Base-by-base conservation (phyloP, 2,329 filamentous ascomycete species). In the Clarireedia sp. region DNA sequence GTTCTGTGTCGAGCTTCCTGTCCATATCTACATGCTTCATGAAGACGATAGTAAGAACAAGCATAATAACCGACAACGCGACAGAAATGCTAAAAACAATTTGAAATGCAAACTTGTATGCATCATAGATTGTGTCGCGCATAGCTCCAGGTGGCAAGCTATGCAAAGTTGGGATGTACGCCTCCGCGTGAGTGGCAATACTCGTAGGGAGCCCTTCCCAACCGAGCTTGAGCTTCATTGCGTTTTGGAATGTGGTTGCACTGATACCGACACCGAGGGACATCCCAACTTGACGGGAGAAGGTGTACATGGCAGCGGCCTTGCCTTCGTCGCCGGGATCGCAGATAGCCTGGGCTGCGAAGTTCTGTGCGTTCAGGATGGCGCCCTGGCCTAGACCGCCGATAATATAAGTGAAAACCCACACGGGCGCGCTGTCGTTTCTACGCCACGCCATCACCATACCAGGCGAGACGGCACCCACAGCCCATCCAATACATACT, bases 281-380 rank as follows among this genome's bases (percentile, higher is more conserved):
- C 52, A 64, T 61, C 8, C 84, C 85, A 23, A 87, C 76, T 1
- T 78, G 75, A 14, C 82, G 78, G 65, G 85, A 77, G 72, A 89
- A 88, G 51, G 77, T 79, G 69, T 83, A 86, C 72, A 87, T 79
- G 16, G 79, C 81, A 0, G 78, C 76, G 0, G 81, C 79, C 56
- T 80, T 79, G 2, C 80, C 77, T 40, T 83, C 77, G 62, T 84
- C 77, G 49, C 74, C 73, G 57, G 75, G 75, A 1, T 74, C 72
- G 2, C 78, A 75, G 0, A 81, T 74, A n/a, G 83, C 82, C 66
- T 88, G 84, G n/a, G 85, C 77, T 1, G 80, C 76, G 46, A 85
- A 79, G 0, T 74, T 75, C 69, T 85, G 78, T 7, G 77, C 73
- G 0, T 83, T 78, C 68, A 86, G 84, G 3, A 87, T 71, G 43